phyloP scores from a whole-genome alignment of 257 asterid genomes.

The Przewalskia tangutica region DNA sequence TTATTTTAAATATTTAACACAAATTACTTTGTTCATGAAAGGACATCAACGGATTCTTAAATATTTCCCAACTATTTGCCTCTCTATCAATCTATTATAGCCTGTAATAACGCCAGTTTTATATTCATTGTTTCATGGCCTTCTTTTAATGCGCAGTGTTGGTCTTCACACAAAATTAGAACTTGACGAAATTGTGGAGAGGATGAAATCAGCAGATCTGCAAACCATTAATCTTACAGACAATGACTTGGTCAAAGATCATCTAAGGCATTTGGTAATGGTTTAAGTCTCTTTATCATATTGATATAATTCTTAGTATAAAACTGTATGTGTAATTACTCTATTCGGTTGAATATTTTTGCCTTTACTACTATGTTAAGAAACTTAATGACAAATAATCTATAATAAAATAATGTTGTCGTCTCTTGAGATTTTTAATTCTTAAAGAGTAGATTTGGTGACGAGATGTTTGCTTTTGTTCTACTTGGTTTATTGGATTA shows the following conservation, averaged over 20 bases:
- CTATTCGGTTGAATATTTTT: background rate
- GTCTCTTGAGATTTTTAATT: background rate
- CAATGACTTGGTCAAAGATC: conserved; percentile 90
- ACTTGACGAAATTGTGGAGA: conserved; percentile 56
- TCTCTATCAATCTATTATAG: background rate
- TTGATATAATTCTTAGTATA: background rate
- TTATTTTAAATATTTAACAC: background rate
- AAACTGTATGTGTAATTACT: background rate
- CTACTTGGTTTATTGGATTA: background rate
- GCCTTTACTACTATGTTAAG: background rate
- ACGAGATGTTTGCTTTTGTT: background rate
- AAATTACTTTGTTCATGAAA: background rate
- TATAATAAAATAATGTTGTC: background rate
- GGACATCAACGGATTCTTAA: background rate
- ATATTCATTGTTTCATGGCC: background rate
- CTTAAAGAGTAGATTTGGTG: background rate
- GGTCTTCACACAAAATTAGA: conserved; percentile 73
- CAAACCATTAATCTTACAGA: conserved; percentile 60
- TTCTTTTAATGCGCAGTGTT: conserved; percentile 40
- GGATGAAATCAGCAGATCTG: conserved; percentile 45
- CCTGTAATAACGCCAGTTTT: background rate
- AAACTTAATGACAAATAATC: background rate
- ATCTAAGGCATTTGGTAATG: conserved; percentile 81
- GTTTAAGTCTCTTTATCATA: background rate
- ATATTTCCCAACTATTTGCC: background rate